Conservation (phyloP, 495 filamentous ascomycete genomes). For the Penicillium riverlandense region DNA sequence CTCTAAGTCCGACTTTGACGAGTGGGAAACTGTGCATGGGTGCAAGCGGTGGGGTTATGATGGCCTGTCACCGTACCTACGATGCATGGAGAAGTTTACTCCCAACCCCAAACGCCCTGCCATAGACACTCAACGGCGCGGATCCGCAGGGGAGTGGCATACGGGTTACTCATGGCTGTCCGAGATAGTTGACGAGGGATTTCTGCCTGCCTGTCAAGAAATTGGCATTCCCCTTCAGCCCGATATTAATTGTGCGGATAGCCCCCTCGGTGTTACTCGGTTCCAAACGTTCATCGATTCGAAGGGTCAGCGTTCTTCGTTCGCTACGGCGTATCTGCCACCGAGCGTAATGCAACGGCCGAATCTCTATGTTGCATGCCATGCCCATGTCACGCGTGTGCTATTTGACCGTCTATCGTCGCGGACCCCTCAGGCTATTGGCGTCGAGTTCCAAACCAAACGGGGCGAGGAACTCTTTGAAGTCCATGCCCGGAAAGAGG, state of each 20-base stretch:
- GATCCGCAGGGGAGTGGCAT: slow-evolving; percentile 8
- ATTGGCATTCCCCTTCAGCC: slow-evolving; percentile 5
- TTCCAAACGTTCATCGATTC: slow-evolving; percentile 16
- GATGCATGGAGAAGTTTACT: slow-evolving; percentile 15
- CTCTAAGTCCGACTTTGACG: slow-evolving; percentile 13
- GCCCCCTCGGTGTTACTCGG: slow-evolving; percentile 10
- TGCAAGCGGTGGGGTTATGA: slow-evolving; percentile 14
- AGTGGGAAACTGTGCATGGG: slow-evolving; percentile 10
- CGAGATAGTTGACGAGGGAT: slow-evolving; percentile 14
- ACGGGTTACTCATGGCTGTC: slow-evolving; percentile 15
- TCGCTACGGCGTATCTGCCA: slow-evolving; percentile 13
- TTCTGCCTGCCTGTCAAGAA: slow-evolving; percentile 13
- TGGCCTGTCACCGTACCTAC: slow-evolving; percentile 8
- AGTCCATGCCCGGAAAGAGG: slow-evolving; percentile 21
- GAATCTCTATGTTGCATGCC: slow-evolving; percentile 12
- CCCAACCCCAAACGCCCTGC: slow-evolving; percentile 7
- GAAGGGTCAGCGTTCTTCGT: slow-evolving; percentile 14
- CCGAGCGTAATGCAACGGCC: slow-evolving; percentile 9
- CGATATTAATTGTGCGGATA: slow-evolving; percentile 10
- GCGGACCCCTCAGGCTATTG: slow-evolving; percentile 4
- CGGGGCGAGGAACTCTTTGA: slow-evolving; percentile 12
- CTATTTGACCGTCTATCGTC: slow-evolving; percentile 9
- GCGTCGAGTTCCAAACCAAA: slow-evolving; percentile 11
- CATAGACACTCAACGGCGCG: slow-evolving; percentile 8
- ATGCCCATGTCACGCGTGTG: slow-evolving; percentile 10